Conservation (phyloP, 2,329 filamentous ascomycete species). For the Colletotrichum sp. region DNA sequence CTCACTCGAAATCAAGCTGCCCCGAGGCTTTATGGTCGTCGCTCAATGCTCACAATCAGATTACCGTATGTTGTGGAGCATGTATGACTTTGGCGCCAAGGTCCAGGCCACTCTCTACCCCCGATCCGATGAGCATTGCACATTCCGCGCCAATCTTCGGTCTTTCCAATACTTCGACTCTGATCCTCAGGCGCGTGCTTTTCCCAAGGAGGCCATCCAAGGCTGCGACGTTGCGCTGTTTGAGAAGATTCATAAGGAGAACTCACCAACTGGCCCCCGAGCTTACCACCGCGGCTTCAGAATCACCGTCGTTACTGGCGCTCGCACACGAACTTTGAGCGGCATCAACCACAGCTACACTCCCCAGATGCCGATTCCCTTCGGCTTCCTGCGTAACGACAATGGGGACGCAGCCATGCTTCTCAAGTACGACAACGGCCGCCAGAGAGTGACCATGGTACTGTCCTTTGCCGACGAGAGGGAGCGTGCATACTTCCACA, state of each 20-base stretch:
- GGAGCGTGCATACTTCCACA: slow-evolving; percentile 74
- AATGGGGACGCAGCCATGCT: slow-evolving; percentile 72
- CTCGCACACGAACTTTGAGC: slow-evolving; percentile 78
- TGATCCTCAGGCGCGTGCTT: slow-evolving; percentile 70
- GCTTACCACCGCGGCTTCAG: slow-evolving; percentile 81
- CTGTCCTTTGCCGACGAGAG: slow-evolving; percentile 78
- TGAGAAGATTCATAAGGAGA: slow-evolving; percentile 71
- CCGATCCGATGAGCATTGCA: slow-evolving; percentile 70
- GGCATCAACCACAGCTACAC: slow-evolving; percentile 74
- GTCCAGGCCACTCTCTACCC: slow-evolving; percentile 75
- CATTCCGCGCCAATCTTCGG: slow-evolving; percentile 72
- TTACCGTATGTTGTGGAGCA: slow-evolving; percentile 79
- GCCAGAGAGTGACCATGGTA: slow-evolving; percentile 73
- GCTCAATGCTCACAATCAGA: slow-evolving; percentile 78
- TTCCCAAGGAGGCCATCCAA: slow-evolving; percentile 76
- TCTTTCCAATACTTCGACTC: slow-evolving; percentile 84
- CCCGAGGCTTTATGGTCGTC: slow-evolving; percentile 76
- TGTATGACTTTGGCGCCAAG: slow-evolving; percentile 84
- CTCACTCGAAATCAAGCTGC: slow-evolving; percentile 72
- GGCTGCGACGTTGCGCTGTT: slow-evolving; percentile 78
- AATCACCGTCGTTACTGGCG: slow-evolving; percentile 77
- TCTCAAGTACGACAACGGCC: slow-evolving; percentile 71
- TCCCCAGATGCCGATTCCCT: slow-evolving; percentile 72
- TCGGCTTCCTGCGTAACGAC: slow-evolving; percentile 77
- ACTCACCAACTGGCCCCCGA: slow-evolving; percentile 74